Evolutionary conservation across 108 stramenopile species (phyloP).

Genomic region (Cyclotella kingstonii): DNA sequence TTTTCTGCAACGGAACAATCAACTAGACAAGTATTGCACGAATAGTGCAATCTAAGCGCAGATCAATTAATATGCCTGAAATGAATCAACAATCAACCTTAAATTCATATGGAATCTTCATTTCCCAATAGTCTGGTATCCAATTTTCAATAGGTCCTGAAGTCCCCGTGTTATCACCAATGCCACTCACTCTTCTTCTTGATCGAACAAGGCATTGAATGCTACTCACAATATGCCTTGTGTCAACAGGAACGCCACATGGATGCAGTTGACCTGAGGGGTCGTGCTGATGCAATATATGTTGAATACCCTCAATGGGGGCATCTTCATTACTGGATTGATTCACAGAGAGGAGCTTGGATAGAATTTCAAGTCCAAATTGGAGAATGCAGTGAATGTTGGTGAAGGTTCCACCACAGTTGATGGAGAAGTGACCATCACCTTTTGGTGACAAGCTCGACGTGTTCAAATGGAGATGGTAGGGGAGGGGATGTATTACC

Average conservation of each 20-base stretch:
- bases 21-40: too few species aligned
- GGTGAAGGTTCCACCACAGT: slow-evolving; percentile 98
- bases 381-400: slow-evolving; percentile 84
- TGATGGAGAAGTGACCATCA: slow-evolving; percentile 87
- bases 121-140: slow-evolving; percentile 93
- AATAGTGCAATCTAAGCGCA: too few species aligned
- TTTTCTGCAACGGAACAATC: too few species aligned
- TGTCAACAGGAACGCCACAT: slow-evolving; percentile 63
- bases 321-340: slow-evolving; percentile 94
- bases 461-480: too few species aligned
- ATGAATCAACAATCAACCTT: too few species aligned
- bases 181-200: slow-evolving; percentile 89
- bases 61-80: too few species aligned
- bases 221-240: slow-evolving; percentile 86
- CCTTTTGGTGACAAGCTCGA: too few species aligned
- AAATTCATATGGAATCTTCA: too few species aligned
- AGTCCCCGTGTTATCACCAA: slow-evolving; percentile 91
- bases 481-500: too few species aligned
- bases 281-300: slow-evolving; percentile 81
- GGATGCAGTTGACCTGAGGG: slow-evolving; percentile 54
- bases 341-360: slow-evolving; percentile 92
- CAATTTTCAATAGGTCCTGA: slow-evolving; percentile 90
- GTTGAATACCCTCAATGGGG: slow-evolving; percentile 96
- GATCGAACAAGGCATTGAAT: slow-evolving; percentile 95
- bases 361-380: slow-evolving; percentile 58